A percentile compares a stretch with the other conserved stretches of the same genome.
Conservation (phyloP, 441 rosid genomes). For the Pelargonium citronellum region DNA sequence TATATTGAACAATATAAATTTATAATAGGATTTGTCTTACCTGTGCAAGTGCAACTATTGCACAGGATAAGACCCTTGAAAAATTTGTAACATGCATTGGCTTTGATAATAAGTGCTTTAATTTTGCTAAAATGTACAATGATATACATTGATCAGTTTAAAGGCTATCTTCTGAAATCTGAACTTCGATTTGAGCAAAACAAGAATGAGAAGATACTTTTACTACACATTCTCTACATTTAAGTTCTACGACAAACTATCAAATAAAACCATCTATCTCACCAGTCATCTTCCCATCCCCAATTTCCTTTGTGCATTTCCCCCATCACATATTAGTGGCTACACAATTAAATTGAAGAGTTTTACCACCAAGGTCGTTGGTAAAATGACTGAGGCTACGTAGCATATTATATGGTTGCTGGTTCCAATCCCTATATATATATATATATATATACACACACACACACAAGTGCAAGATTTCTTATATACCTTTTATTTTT, state of each 20-base stretch:
- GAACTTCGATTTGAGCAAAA: neutral
- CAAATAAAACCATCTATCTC: neutral
- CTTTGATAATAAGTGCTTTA: too few relatives aligned
- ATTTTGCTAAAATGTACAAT: too few relatives aligned
- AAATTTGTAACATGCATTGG: too few relatives aligned
- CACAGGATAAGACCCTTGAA: too few relatives aligned
- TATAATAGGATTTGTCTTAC: too few relatives aligned
- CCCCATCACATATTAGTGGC: neutral
- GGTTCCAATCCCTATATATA: too few relatives aligned
- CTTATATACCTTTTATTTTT: neutral
- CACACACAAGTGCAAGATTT: neutral
- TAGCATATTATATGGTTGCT: too few relatives aligned
- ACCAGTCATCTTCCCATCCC: neutral
- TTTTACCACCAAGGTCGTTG: neutral
- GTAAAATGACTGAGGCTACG: too few relatives aligned
- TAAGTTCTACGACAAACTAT: neutral
- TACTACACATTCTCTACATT: neutral
- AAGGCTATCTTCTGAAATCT: neutral
- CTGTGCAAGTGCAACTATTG: too few relatives aligned
- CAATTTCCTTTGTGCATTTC: too few relatives aligned
- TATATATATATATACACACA: too few relatives aligned
- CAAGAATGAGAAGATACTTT: neutral
- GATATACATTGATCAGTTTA: neutral
- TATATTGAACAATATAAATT: too few relatives aligned
- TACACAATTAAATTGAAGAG: neutral